A percentile compares a stretch with the other conserved stretches of the same genome.
These are phyloP conservation scores for Coccomyxa sp. DNA, from an alignment of 139 green algal genomes.

Conservation along the genomic window DNA sequence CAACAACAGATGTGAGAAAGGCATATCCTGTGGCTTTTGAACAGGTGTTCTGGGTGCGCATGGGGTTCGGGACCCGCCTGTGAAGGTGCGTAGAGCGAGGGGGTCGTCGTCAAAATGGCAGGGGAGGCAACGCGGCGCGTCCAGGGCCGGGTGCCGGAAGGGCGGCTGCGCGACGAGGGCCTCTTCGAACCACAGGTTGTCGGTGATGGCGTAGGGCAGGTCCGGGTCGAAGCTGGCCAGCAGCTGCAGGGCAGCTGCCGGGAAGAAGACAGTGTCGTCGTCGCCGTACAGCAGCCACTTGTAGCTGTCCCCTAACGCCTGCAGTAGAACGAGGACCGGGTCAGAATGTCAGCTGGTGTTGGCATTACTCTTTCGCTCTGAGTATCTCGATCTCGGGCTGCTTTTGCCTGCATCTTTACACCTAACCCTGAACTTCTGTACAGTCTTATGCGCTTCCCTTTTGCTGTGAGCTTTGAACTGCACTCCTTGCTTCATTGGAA, in stretches of 20 bases:
- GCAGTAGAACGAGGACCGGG: constrained; percentile 11
- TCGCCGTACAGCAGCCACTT: constrained; percentile 45
- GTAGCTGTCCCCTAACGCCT: constrained; percentile 31
- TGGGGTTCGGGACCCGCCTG: neutral
- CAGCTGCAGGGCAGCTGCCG: constrained; percentile 11
- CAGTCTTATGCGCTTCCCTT: neutral
- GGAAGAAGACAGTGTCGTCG: constrained; percentile 30
- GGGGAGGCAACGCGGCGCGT: constrained; percentile 28
- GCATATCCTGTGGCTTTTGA: no score
- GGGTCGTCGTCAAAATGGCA: constrained; percentile 21
- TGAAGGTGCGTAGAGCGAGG: neutral
- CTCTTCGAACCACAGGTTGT: neutral
- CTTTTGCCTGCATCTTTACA: neutral
- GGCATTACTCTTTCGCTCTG: neutral
- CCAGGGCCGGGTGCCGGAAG: constrained; percentile 4
- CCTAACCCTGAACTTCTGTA: neutral
- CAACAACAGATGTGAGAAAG: no score
- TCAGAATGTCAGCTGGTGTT: neutral
- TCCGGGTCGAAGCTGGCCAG: constrained; percentile 24
- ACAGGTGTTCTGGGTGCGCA: no score
- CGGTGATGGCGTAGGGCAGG: constrained; percentile 34
- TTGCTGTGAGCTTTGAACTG: neutral
- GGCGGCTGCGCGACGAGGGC: neutral
- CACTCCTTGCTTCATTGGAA: neutral
- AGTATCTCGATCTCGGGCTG: neutral